Conservation (phyloP, 176 grass and related monocot species). For the Zoysia japonica region DNA sequence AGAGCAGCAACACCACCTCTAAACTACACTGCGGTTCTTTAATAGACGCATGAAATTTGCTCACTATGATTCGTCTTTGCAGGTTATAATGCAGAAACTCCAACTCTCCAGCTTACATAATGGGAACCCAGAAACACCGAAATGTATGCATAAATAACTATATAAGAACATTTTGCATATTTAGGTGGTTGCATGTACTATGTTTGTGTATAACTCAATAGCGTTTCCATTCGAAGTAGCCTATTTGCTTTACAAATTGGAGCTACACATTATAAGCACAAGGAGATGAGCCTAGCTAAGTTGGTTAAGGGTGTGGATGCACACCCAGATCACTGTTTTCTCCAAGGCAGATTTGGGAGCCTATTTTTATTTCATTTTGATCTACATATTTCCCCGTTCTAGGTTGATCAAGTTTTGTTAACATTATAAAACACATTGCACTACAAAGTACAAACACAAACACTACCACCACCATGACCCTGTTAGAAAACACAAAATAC, state of each 20-base stretch:
- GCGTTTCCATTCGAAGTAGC: not conserved
- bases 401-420: too few species aligned
- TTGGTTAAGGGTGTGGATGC: too few species aligned
- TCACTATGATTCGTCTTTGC: not conserved
- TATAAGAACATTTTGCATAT: not conserved
- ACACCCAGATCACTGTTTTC: too few species aligned
- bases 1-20: not conserved
- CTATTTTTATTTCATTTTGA: too few species aligned
- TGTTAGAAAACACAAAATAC: not conserved
- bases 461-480: not conserved
- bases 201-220: not conserved
- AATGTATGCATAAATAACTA: not conserved
- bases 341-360: too few species aligned
- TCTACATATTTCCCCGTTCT: too few species aligned
- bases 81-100: constrained; percentile 6
- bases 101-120: constrained; percentile 7
- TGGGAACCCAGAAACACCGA: not conserved
- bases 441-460: not conserved
- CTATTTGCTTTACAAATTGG: not conserved
- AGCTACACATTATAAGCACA: not conserved
- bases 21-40: not conserved
- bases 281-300: not conserved
- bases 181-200: not conserved
- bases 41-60: not conserved
- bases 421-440: not conserved